Evolutionary conservation across 108 stramenopile species (phyloP).

Genomic region (Nitzschia inconspicua): DNA sequence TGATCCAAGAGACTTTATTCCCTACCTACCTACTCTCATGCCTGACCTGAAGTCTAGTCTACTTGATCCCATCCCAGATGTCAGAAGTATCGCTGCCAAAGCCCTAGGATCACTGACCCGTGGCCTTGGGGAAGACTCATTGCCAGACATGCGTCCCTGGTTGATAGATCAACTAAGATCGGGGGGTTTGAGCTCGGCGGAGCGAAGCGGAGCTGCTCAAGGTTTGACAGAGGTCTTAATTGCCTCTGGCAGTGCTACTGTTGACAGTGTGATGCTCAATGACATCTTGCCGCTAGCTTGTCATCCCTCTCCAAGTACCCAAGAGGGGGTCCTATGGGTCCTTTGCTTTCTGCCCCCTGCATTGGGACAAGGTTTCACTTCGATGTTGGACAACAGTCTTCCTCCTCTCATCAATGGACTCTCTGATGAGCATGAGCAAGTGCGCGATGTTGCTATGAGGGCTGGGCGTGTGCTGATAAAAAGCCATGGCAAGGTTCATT

Average conservation of each 20-base stretch:
- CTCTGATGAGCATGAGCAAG: slow-evolving; percentile 91
- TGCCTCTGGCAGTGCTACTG: slow-evolving; percentile 66
- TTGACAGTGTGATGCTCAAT: slow-evolving; percentile 72
- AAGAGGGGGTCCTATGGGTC: slow-evolving; percentile 99
- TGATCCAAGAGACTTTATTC: slow-evolving; percentile 91
- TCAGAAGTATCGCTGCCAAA: slow-evolving; percentile 89
- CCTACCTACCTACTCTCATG: slow-evolving; percentile 90
- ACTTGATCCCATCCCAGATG: slow-evolving; percentile 97
- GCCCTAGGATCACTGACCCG: slow-evolving; percentile 90
- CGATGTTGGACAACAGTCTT: slow-evolving; percentile 82
- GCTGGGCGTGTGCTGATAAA: slow-evolving; percentile 94
- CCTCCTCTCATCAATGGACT: slow-evolving; percentile 93
- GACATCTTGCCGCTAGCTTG: slow-evolving; percentile 88
- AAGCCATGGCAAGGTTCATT: slow-evolving; percentile 88
- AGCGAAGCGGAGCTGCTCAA: slow-evolving; percentile 97
- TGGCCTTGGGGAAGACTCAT: slow-evolving; percentile 89
- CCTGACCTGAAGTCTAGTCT: slow-evolving; percentile 89
- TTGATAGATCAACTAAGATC: slow-evolving; percentile 81
- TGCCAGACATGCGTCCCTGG: slow-evolving; percentile 94
- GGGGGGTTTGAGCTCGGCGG: slow-evolving; percentile 80
- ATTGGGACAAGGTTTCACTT: slow-evolving; percentile 82
- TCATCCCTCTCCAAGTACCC: slow-evolving; percentile 84
- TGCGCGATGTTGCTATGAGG: slow-evolving; percentile 93
- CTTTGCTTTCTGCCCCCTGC: slow-evolving; percentile 96
- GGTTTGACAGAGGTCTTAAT: slow-evolving; percentile 90